Base-by-base conservation (phyloP, 1,284 basidiomycete genomes). In the Nidula niveotomentosa region DNA sequence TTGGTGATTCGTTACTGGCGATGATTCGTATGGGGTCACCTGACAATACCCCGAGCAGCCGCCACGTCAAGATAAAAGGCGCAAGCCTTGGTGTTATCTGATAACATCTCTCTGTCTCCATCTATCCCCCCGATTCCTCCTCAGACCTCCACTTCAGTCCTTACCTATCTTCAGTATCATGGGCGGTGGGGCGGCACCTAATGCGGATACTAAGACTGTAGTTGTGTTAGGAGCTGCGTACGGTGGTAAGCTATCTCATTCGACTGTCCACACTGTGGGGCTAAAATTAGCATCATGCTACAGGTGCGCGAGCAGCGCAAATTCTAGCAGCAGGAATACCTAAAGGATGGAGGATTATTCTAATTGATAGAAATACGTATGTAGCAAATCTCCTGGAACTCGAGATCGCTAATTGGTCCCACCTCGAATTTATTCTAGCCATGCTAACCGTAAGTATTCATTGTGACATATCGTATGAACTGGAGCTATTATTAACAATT, bases 361-460 rank as follows among this genome's bases (percentile, higher is more conserved):
- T 86, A 15, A 76, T 91, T 41, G 89, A 91, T 63, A 73, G 88
- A 53, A 90, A 91, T 62, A 80, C 84, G 73, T 86, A 63, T 54
- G 78, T 69, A 8, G 17, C 3, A 23, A 23, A 23, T 23, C 23
- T 17, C 39, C 39, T 13, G 15, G 12, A 17, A 12, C 39, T 6
- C 39, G 13, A 15, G 13, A n/a, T 10, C 18, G 45, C 12, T 47
- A 47, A n/a, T 23, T 13, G 18, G 5, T 4, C 18, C 10, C 10
- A n/a, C 13, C 18, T n/a, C 13, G 44, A 48, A 18, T 48, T n/a
- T 33, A 59, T 43, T 33, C 8, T 47, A 81, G 80, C 13, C 79
- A 83, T 63, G 65, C 73, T 37, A 78, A 81, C 60, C 75, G 76
- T 79, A 52, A 57, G 76, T 23, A 15, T 41, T 41, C 15, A 41